phyloP scores from a whole-genome alignment of 805 yeast genomes.

The Millerozyma miso region DNA sequence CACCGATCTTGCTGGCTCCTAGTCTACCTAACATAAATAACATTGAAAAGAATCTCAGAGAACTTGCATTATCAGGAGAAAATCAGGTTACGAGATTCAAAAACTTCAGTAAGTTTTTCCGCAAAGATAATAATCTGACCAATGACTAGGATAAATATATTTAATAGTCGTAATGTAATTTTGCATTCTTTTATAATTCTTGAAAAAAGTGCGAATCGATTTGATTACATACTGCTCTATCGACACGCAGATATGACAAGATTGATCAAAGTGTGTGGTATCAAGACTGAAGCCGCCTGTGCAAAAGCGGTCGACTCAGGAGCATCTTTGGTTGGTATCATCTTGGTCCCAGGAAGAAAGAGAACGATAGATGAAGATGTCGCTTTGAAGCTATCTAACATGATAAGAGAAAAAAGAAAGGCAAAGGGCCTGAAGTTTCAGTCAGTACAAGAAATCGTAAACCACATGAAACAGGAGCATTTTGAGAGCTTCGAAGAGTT shows the following conservation, averaged over 20 bases:
- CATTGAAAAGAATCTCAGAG: constrained; percentile 41
- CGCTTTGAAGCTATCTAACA: constrained; percentile 23
- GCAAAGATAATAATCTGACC: constrained; percentile 23
- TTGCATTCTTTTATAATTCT: not conserved
- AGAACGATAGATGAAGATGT: constrained; percentile 52
- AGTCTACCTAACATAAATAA: constrained; percentile 21
- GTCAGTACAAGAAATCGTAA: constrained; percentile 15
- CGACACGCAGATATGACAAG: constrained; percentile 16
- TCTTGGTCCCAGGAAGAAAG: constrained; percentile 76
- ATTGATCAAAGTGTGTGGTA: constrained; percentile 84
- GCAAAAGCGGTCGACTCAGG: constrained; percentile 62
- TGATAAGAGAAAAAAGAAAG: constrained; percentile 23
- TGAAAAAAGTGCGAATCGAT: not conserved
- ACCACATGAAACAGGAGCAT: constrained; percentile 8
- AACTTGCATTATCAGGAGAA: constrained; percentile 49
- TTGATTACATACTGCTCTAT: no score
- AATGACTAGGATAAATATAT: constrained; percentile 5
- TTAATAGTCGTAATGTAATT: not conserved
- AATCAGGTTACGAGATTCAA: constrained; percentile 58
- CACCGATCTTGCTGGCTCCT: constrained; percentile 24
- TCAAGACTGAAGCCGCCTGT: constrained; percentile 67
- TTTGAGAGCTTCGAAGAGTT: constrained; percentile 21
- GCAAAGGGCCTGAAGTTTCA: constrained; percentile 13
- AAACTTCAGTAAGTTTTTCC: constrained; percentile 53
- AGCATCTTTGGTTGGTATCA: constrained; percentile 78